Evolutionary conservation across 2,329 filamentous ascomycete genomes (phyloP).

Genomic region (Colletotrichum agaves): DNA sequence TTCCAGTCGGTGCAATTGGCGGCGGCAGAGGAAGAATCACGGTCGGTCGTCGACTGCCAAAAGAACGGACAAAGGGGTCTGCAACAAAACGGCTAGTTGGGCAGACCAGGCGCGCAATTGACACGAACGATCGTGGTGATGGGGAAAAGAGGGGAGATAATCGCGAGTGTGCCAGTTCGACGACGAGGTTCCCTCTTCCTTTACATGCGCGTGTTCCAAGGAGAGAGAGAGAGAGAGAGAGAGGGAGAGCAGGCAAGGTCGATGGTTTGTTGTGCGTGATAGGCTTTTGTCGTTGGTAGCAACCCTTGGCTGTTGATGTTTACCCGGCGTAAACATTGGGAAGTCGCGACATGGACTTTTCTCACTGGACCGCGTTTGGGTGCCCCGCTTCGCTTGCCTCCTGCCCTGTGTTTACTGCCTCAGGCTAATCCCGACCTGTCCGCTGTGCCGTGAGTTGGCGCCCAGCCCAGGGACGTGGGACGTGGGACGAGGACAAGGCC

Average conservation of each 20-base stretch:
- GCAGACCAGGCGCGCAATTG: constrained; percentile 35
- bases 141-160: constrained; percentile 23
- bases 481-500: not conserved
- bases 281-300: constrained; percentile 38
- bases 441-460: not conserved
- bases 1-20: constrained; percentile 9
- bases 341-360: constrained; percentile 30
- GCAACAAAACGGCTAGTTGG: constrained; percentile 31
- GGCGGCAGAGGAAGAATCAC: not conserved
- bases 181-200: not conserved
- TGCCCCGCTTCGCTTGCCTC: not conserved
- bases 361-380: constrained; percentile 35
- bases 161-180: constrained; percentile 35
- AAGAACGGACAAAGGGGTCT: constrained; percentile 6
- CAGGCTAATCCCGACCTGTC: constrained; percentile 7
- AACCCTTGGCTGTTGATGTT: constrained; percentile 39
- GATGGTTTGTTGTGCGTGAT: constrained; percentile 24
- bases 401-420: constrained; percentile 33
- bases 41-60: constrained; percentile 4
- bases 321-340: constrained; percentile 34
- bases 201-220: constrained; percentile 26
- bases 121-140: constrained; percentile 17
- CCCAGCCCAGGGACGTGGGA: not conserved
- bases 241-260: constrained; percentile 6
- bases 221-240: constrained; percentile 20